phyloP scores from a whole-genome alignment of 331 rosid species.

The Phaseolus coccineus region DNA sequence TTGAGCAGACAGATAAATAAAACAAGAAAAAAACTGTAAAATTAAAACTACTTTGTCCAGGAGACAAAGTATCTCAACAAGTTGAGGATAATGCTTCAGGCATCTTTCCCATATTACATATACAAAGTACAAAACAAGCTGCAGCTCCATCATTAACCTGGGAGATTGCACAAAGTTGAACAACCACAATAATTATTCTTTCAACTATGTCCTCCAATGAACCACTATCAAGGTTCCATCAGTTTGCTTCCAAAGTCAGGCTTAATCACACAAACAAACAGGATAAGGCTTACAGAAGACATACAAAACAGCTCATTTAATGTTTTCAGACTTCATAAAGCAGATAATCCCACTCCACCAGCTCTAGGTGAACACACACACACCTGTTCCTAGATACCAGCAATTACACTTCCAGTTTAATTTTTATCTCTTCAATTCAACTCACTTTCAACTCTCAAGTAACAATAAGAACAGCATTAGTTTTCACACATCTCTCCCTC shows the following conservation, averaged over 20 bases:
- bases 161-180: neutral
- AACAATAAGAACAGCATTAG: neutral
- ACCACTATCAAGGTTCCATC: neutral
- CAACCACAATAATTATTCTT: conserved; percentile 3
- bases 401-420: neutral
- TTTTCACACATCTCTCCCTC: neutral
- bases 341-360: conserved; percentile 29
- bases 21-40: neutral
- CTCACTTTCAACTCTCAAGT: conserved; percentile 7
- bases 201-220: conserved; percentile 6
- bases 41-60: neutral
- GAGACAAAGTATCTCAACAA: neutral
- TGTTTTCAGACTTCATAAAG: conserved; percentile 6
- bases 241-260: neutral
- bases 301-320: neutral
- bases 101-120: neutral
- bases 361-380: conserved; percentile 2
- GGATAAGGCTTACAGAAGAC: neutral
- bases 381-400: neutral
- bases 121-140: conserved; percentile 6
- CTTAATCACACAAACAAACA: conserved; percentile 11
- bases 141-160: neutral
- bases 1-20: neutral
- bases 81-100: neutral
- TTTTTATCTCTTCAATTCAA: neutral